Percentiles rank a stretch among this genome's conserved stretches.
Conservation (phyloP, 2,329 filamentous ascomycete genomes). For the Bisporella sp. region DNA sequence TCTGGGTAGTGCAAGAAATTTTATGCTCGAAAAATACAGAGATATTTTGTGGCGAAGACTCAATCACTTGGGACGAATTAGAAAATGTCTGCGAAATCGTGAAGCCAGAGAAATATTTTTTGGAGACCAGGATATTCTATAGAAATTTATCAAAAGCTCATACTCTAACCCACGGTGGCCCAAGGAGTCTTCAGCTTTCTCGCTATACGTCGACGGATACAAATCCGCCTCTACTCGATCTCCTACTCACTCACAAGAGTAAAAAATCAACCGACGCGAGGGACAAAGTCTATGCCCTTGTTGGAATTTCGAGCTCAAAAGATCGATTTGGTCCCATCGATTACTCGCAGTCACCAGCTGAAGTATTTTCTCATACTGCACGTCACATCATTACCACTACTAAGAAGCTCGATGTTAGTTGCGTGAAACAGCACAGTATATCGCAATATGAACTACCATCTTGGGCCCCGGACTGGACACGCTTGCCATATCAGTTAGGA, state of each 20-base stretch:
- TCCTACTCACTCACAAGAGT: slow-evolving; percentile 21
- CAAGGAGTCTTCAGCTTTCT: slow-evolving; percentile 17
- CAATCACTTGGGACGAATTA: slow-evolving; percentile 31
- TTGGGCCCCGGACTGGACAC: slow-evolving; percentile 22
- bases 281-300: slow-evolving; percentile 24
- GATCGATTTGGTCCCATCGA: slow-evolving; percentile 17
- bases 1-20: slow-evolving; percentile 39
- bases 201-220: slow-evolving; percentile 10
- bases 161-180: slow-evolving; percentile 17
- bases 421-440: slow-evolving; percentile 16
- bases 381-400: slow-evolving; percentile 18
- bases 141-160: slow-evolving; percentile 11
- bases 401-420: slow-evolving; percentile 20
- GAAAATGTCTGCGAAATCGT: slow-evolving; percentile 17
- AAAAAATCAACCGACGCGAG: slow-evolving; percentile 23
- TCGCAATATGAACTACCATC: slow-evolving; percentile 11
- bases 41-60: slow-evolving; percentile 31
- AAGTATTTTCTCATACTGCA: slow-evolving; percentile 18
- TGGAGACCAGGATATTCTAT: slow-evolving; percentile 13
- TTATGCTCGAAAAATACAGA: slow-evolving; percentile 27
- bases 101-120: slow-evolving; percentile 5
- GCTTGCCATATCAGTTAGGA: slow-evolving; percentile 7
- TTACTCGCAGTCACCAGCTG: slow-evolving; percentile 15
- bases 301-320: slow-evolving; percentile 18
- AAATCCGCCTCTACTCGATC: slow-evolving; percentile 18